A percentile compares a stretch with the other conserved stretches of the same genome.
These are phyloP conservation scores for Xerocomus nothofagi DNA, from an alignment of 1,284 basidiomycete species.

Conservation along the genomic window DNA sequence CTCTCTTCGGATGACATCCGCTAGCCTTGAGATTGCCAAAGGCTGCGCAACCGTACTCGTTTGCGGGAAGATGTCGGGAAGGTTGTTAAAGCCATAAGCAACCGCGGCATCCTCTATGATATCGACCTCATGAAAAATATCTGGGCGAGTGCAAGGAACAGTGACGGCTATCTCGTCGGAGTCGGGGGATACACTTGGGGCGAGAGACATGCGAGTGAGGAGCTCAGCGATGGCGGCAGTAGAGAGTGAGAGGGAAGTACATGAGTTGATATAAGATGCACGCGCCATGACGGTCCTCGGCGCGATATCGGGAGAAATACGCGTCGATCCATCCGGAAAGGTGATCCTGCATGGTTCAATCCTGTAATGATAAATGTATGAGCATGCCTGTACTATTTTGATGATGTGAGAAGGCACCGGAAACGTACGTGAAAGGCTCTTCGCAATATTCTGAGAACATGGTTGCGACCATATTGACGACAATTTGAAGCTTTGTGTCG, in stretches of 20 bases:
- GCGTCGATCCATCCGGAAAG: conserved; percentile 73
- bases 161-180: conserved; percentile 71
- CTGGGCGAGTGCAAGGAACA: conserved; percentile 90
- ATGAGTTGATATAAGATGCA: conserved; percentile 92
- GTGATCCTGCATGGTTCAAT: conserved; percentile 89
- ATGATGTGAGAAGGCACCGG: neutral
- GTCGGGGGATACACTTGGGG: conserved; percentile 43
- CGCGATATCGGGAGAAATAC: conserved; percentile 82
- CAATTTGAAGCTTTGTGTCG: conserved; percentile 93
- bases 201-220: conserved; percentile 76
- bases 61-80: conserved; percentile 87
- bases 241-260: conserved; percentile 80
- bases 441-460: conserved; percentile 99
- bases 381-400: neutral
- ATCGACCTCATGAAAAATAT: conserved; percentile 98
- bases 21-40: conserved; percentile 86
- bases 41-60: conserved; percentile 97
- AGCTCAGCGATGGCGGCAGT: conserved; percentile 62
- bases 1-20: conserved; percentile 86
- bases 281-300: conserved; percentile 74
- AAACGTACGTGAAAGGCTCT: conserved; percentile 83
- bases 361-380: conserved; percentile 41
- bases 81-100: conserved; percentile 97
- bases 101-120: conserved; percentile 98
- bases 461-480: conserved; percentile 90